Conservation (phyloP, 108 stramenopile species). For the Asterionellopsis glacialis region DNA sequence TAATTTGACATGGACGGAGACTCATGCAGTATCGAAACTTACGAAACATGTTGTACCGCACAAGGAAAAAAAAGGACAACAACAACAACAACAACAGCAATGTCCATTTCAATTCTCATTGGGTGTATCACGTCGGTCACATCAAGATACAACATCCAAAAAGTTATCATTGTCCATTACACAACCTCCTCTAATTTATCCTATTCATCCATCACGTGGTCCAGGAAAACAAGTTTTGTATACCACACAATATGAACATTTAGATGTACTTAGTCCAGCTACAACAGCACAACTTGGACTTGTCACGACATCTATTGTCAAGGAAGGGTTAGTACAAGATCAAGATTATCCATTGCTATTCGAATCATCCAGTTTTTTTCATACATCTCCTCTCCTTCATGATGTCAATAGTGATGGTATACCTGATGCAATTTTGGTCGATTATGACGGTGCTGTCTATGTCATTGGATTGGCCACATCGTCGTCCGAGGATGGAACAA, state of each 20-base stretch:
- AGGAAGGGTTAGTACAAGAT: constrained; percentile 62
- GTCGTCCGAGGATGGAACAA: constrained; percentile 13
- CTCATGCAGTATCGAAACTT: background rate
- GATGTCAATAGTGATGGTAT: constrained; percentile 77
- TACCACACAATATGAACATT: constrained; percentile 70
- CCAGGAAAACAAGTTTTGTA: constrained; percentile 71
- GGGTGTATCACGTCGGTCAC: constrained; percentile 45
- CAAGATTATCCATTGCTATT: constrained; percentile 74
- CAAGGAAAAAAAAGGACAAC: background rate
- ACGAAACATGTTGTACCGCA: constrained; percentile 7
- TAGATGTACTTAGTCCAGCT: constrained; percentile 70
- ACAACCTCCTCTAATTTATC: constrained; percentile 62
- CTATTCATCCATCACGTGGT: constrained; percentile 66
- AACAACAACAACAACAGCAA: constrained; percentile 11
- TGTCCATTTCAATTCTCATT: constrained; percentile 73
- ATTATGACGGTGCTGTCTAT: constrained; percentile 77
- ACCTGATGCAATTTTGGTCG: constrained; percentile 60
- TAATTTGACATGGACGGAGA: constrained; percentile 1
- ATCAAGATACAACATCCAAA: constrained; percentile 14
- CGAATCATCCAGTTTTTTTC: constrained; percentile 60
- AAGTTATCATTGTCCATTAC: constrained; percentile 14
- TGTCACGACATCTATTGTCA: constrained; percentile 16
- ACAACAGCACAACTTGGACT: background rate
- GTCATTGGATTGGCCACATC: constrained; percentile 53
- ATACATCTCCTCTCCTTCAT: constrained; percentile 50